Evolutionary conservation across 2,329 filamentous ascomycete genomes (phyloP), one percentile per base, ranked within the genome.

Genomic region (Geoglossum cookeanum): DNA sequence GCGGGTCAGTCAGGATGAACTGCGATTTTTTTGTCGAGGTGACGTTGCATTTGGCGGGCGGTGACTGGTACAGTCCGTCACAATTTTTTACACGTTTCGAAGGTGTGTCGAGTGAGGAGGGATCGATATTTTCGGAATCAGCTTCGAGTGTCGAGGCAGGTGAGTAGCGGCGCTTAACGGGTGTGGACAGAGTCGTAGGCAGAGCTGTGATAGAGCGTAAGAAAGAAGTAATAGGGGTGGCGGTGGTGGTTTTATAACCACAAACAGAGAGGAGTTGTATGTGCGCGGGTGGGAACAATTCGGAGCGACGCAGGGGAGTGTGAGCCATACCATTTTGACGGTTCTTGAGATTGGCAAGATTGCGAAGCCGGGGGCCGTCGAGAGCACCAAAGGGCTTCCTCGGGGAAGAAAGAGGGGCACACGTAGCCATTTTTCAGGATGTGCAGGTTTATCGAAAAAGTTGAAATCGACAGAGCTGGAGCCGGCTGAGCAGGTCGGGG

Each of bases 351-450:
- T 81, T 87, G 30, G 81, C 83, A 64, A 91, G 73, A 61, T 75
- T 80, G 68, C 87, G 83, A 30, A 90, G 75, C 63, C 86, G 80
- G 58, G 81, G 73, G 63, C 75, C 76, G 66, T 86, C 80, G 57
- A 90, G 75, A 54, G 83, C 83, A 66, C 81, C 85, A 68, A 90
- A 89, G 4, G 85, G 85, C 70, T 87, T 84, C 65, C 85, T 80
- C 60, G 77, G 63, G 62, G 77, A 69, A 67, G 78, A 75, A 78
- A 81, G 15, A 29, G 56, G 56, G 13, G 29, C 51, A 27, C 22
- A 53, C 8, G 56, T 33, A 33, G 56, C 49, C 56, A 58, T 58
- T 3, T 48, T 29, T 48, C 39, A 57, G 32, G 45, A 57, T n/a
- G 37, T n/a, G 37, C 30, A 55, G 22, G 5, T 47, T 6, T 35